A percentile compares a stretch with the other conserved stretches of the same genome.
Evolutionary conservation across 2,329 filamentous ascomycete genomes (phyloP).

Genomic region (Aspergillus novoparasiticus): DNA sequence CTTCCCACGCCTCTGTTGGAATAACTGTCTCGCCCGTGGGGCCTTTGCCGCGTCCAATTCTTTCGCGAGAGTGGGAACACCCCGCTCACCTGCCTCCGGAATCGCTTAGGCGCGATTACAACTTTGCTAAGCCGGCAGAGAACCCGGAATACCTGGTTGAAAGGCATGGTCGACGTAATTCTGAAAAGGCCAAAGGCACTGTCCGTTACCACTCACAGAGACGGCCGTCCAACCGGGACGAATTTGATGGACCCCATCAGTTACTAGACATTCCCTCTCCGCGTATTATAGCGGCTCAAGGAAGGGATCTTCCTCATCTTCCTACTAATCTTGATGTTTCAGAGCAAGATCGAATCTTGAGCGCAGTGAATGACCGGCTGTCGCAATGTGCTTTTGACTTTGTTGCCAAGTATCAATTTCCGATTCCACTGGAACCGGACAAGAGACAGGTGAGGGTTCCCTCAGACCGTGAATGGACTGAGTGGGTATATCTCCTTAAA

Average conservation of each 20-base stretch:
- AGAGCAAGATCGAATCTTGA: conserved; percentile 81
- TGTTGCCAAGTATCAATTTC: conserved; percentile 88
- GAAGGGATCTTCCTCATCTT: conserved; percentile 77
- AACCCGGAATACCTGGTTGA: conserved; percentile 41
- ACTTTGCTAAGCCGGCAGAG: conserved; percentile 35
- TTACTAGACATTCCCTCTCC: conserved; percentile 73
- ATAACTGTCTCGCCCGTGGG: conserved; percentile 37
- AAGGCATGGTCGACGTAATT: conserved; percentile 35
- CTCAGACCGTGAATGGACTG: conserved; percentile 83
- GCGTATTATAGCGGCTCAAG: conserved; percentile 73
- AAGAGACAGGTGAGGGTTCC: conserved; percentile 75
- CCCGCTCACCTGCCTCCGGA: conserved; percentile 34
- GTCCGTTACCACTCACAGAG: conserved; percentile 56
- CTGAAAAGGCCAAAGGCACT: conserved; percentile 34
- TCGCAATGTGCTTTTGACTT: conserved; percentile 89
- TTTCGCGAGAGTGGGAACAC: conserved; percentile 39
- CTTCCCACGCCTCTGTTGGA: conserved; percentile 30
- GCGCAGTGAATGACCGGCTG: conserved; percentile 79
- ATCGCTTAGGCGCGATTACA: conserved; percentile 34
- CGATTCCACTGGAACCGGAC: conserved; percentile 79
- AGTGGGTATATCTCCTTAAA: conserved; percentile 88
- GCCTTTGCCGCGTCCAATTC: conserved; percentile 28
- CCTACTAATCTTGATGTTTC: conserved; percentile 80
- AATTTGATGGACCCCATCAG: conserved; percentile 86
- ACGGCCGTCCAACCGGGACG: conserved; percentile 78